Base-by-base conservation (phyloP, 2,329 filamentous ascomycete species). In the Nemania sp. region DNA sequence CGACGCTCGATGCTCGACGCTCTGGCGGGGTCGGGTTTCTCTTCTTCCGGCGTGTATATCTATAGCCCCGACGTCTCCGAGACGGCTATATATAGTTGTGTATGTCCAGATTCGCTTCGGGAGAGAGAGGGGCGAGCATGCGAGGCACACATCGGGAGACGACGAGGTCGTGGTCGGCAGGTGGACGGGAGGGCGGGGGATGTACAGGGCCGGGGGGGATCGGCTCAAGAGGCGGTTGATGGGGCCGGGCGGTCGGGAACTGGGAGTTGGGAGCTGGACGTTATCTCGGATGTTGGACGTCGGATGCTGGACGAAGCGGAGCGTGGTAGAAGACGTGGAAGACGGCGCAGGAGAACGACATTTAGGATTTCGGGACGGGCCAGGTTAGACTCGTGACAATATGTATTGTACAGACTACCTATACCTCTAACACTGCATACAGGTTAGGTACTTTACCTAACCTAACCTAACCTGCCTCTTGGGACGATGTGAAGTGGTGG, bases 111-210 rank as follows among this genome's bases (percentile, higher is more conserved):
- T 63, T 60, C 54, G 60, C 59, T 64, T 62, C 49, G 65, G 57
- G 48, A 58, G 52, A 52, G 32, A 57, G 57, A 62, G 49, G 60
- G 64, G 63, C 52, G 64, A 61, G 61, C 49, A 65, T 67, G n/a
- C 64, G 65, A 62, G 65, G 65, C 59, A 65, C 64, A 66, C 68
- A 71, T 70, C 65, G 63, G 67, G 61, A 68, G 47, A 57, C 47
- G 57, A 54, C 13, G 39, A 25, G 43, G 50, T 53, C 56, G 54
- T 49, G 61, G 59, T 64, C 59, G 60, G 48, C 43, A 50, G 50
- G 57, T 50, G 65, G 57, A 55, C 56, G 39, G 58, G 50, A 55
- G 29, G 51, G 34, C 42, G 53, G 37, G 50, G 54, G 39, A 40
- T 40, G 13, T 15, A 15, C n/a, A n/a, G 39, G 3, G 42, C 25